Conservation (phyloP, 2,329 filamentous ascomycete genomes). For the Dactylellina leptospora region DNA sequence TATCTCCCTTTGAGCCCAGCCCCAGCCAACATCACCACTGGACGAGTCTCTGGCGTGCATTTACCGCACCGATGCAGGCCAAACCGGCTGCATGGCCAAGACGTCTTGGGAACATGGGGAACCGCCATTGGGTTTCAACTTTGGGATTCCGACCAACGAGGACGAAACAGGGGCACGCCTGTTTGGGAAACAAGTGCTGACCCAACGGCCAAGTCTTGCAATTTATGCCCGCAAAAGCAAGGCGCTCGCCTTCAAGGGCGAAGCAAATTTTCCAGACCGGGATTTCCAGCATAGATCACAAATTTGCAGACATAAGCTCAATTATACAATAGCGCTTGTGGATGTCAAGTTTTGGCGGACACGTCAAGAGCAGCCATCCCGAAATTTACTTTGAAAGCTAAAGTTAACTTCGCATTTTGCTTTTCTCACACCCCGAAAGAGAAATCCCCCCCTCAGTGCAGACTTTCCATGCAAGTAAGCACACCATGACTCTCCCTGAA, state of each 20-base stretch:
- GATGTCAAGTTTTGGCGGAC: not conserved
- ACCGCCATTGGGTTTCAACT: slow-evolving; percentile 35
- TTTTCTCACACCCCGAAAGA: slow-evolving; percentile 35
- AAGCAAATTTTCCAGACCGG: slow-evolving; percentile 1
- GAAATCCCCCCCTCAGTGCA: not conserved
- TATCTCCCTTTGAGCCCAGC: too few relatives aligned
- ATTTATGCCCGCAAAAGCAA: slow-evolving; percentile 32
- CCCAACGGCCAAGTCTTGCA: slow-evolving; percentile 12
- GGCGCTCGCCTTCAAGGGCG: slow-evolving; percentile 1
- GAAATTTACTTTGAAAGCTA: slow-evolving; percentile 15
- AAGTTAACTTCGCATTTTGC: slow-evolving; percentile 31
- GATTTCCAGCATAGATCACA: not conserved
- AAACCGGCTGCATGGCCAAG: slow-evolving; percentile 35
- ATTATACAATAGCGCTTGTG: slow-evolving; percentile 2
- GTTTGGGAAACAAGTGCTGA: slow-evolving; percentile 4
- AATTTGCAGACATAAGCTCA: not conserved
- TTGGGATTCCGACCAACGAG: not conserved
- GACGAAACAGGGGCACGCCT: slow-evolving; percentile 24
- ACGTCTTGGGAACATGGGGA: slow-evolving; percentile 2
- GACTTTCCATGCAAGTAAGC: slow-evolving; percentile 35
- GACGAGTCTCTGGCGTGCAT: not conserved
- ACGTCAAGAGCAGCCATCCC: slow-evolving; percentile 25
- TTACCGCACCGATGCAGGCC: slow-evolving; percentile 13
- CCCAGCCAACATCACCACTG: too few relatives aligned
- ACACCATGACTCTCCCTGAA: slow-evolving; percentile 45